A percentile compares a stretch with the other conserved stretches of the same genome.
These are phyloP conservation scores for Ceratobasidium sp. DNA, from an alignment of 1,284 basidiomycete genomes.

Conservation along the genomic window DNA sequence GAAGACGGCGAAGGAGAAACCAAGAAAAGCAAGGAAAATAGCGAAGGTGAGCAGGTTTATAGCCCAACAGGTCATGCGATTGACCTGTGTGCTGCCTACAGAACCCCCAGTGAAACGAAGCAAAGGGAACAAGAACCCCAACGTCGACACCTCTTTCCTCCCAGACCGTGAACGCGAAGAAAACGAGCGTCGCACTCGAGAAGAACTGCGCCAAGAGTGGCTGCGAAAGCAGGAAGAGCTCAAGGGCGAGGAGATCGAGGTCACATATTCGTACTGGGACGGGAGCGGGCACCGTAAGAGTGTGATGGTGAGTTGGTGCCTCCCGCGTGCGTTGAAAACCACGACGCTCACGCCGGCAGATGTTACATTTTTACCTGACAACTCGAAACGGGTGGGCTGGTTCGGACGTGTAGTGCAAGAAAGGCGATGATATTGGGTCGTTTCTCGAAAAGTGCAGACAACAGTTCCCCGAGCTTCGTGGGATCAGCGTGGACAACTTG, in stretches of 20 bases:
- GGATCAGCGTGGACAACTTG: conserved; percentile 91
- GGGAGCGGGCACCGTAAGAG: conserved; percentile 96
- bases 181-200: conserved; percentile 85
- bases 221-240: conserved; percentile 86
- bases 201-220: conserved; percentile 92
- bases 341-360: conserved; percentile 24
- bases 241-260: conserved; percentile 90
- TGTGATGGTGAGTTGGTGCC: conserved; percentile 72
- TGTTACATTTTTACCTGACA: not conserved
- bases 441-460: conserved; percentile 94
- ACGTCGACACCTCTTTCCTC: conserved; percentile 97
- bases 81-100: conserved; percentile 3
- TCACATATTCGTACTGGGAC: conserved; percentile 98
- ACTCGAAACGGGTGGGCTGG: not conserved
- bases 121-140: conserved; percentile 93
- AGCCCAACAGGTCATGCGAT: not conserved
- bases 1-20: conserved; percentile 51
- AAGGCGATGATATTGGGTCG: conserved; percentile 90
- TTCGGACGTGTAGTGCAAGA: conserved; percentile 79
- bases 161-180: conserved; percentile 97
- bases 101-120: conserved; percentile 66
- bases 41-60: conserved; percentile 55
- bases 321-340: not conserved
- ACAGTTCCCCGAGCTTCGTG: conserved; percentile 91
- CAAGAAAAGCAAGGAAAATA: conserved; percentile 56